Conservation (phyloP, 2,329 filamentous ascomycete species). For the Aspergillus carbonarius region DNA sequence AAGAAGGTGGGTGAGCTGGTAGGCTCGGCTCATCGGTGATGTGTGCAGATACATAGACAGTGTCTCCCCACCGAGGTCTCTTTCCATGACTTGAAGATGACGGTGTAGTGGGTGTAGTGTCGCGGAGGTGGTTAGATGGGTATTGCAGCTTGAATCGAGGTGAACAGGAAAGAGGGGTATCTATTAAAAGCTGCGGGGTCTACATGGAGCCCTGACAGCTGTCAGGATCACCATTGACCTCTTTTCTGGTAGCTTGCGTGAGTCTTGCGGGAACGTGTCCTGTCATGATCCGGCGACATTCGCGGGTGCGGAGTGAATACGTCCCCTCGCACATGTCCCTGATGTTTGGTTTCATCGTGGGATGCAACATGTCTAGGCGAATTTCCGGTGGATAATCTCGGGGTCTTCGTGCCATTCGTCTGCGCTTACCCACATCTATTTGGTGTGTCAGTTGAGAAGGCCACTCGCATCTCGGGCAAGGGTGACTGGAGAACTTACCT, state of each 20-base stretch:
- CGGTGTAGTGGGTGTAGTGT: neutral
- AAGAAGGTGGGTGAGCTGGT: neutral
- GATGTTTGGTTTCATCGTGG: neutral
- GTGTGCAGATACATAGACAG: neutral
- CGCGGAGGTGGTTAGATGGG: neutral
- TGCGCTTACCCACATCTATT: constrained; percentile 98
- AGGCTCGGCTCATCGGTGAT: neutral
- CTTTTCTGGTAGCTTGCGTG: neutral
- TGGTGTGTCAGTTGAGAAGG: constrained; percentile 1
- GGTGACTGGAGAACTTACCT: constrained; percentile 59
- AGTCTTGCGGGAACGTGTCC: neutral
- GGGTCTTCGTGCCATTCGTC: constrained; percentile 99
- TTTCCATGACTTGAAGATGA: neutral
- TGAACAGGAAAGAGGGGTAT: constrained; percentile 2
- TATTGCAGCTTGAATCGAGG: neutral
- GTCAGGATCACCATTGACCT: neutral
- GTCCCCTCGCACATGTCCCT: neutral
- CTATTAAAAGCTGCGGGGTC: constrained; percentile 2
- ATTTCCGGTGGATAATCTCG: constrained; percentile 97
- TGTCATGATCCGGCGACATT: neutral
- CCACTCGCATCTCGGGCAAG: too few relatives aligned
- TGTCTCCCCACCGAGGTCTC: neutral
- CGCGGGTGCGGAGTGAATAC: neutral
- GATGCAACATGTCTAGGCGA: constrained; percentile 60
- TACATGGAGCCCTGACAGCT: neutral